Percentiles rank a stretch among this genome's conserved stretches.
These are phyloP conservation scores for Boechera retrofracta DNA, from an alignment of 345 rosid genomes.

Conservation along the genomic window DNA sequence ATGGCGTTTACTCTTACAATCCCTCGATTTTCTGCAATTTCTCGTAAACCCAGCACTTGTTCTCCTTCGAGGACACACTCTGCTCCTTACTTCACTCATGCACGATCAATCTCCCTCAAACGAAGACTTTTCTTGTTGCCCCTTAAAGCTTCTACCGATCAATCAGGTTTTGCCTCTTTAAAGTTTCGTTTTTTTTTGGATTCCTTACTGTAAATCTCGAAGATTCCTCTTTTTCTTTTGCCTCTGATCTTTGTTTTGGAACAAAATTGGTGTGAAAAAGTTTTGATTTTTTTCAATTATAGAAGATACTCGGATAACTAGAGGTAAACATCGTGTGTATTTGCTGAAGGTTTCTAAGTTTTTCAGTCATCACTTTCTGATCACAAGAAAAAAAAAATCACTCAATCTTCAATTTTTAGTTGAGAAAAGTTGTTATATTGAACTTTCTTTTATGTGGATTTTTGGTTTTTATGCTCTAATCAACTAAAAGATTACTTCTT, in stretches of 20 bases:
- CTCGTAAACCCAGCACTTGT: constrained; percentile 51
- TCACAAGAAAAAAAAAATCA: background rate
- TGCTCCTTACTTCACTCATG: constrained; percentile 40
- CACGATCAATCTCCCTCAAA: constrained; percentile 35
- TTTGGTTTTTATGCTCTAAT: background rate
- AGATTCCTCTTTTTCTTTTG: background rate
- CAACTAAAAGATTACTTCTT: background rate
- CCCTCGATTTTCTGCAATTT: constrained; percentile 59
- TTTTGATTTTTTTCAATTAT: background rate
- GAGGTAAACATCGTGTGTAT: background rate
- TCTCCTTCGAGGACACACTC: constrained; percentile 52
- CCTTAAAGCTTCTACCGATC: constrained; percentile 78
- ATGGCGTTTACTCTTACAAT: constrained; percentile 62
- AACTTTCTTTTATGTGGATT: background rate
- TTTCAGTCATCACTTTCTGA: background rate
- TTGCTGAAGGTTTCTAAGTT: background rate
- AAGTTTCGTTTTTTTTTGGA: constrained; percentile 23
- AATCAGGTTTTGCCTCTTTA: constrained; percentile 52
- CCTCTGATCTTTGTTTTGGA: background rate
- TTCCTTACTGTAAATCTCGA: background rate
- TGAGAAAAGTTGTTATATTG: background rate
- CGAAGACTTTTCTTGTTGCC: constrained; percentile 57
- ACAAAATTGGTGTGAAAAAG: background rate
- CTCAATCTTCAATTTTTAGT: background rate
- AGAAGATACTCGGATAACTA: background rate